Evolutionary conservation across 805 yeast species (phyloP), one percentile per base, ranked within the genome.

Genomic region (Hanseniaspora meyeri): DNA sequence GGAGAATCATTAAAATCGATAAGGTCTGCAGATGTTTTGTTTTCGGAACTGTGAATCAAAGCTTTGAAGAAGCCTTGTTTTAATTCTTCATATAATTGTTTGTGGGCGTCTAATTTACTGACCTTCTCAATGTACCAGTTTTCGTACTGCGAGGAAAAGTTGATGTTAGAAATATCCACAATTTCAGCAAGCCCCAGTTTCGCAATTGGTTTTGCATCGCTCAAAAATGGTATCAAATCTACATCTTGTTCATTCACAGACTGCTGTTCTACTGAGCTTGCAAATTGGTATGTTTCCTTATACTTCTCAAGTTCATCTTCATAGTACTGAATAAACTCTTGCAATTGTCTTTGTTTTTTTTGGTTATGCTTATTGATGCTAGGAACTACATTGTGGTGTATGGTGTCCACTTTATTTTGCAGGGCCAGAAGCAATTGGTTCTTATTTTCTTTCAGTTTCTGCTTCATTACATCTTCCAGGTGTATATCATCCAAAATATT

Each of bases 401-500:
- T 45, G 16, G 7, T n/a, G 29, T 53, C 43, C 4, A 53, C 7
- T 20, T 38, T 53, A 9, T 17, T 32, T 39, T 53, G 57, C 14
- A 53, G 19, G 3, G 14, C n/a, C 12, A 10, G 2, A 4, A 53
- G 11, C 10, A 20, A 16, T 14, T 31, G 34, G 4, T 37, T 36
- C 27, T 53, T 53, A n/a, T 39, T 49, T 16, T 29, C 20, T 20
- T 45, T 31, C 34, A 39, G 19, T 16, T 45, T 34, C 8, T 34
- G n/a, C 20, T 37, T 27, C 20, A 53, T 6, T 16, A 19, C 43
- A 27, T 53, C 27, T 46, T 53, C 57, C 6, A 53, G 17, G 11
- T 53, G 38, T 2, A 53, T 11, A 20, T 53, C 37, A 16, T 53
- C 57, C 10, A 53, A 31, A 7, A 53, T 46, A 29, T 53, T 39